Conservation (phyloP, 2,329 filamentous ascomycete species). For the Nothopassalora personata region DNA sequence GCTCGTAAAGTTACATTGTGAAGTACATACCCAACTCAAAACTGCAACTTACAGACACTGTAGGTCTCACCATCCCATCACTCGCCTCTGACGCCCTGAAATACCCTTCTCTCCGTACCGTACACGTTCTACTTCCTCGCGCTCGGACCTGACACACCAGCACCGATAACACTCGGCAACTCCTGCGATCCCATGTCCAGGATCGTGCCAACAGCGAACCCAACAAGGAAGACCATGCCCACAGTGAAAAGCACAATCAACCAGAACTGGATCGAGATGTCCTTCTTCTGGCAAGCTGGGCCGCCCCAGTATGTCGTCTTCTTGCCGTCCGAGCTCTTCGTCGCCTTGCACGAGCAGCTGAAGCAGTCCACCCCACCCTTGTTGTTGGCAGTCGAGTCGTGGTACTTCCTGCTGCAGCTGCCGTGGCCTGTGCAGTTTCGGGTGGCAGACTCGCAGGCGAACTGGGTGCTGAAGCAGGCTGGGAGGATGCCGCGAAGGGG, state of each 20-base stretch:
- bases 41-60: constrained; percentile 3
- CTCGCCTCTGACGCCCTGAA: neutral
- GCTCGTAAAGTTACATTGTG: neutral
- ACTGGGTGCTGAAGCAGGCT: constrained; percentile 67
- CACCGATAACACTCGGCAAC: constrained; percentile 90
- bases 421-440: constrained; percentile 80
- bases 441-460: constrained; percentile 64
- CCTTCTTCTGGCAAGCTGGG: constrained; percentile 80
- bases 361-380: constrained; percentile 56
- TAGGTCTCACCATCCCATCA: neutral
- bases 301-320: constrained; percentile 77
- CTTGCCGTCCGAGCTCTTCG: constrained; percentile 47
- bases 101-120: neutral
- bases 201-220: constrained; percentile 69
- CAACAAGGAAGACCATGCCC: constrained; percentile 61
- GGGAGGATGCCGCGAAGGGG: constrained; percentile 54
- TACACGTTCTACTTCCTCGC: constrained; percentile 41
- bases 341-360: constrained; percentile 67
- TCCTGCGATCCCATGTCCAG: constrained; percentile 81
- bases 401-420: constrained; percentile 63
- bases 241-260: constrained; percentile 72
- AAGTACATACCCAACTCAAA: neutral
- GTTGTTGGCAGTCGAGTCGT: constrained; percentile 29
- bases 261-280: constrained; percentile 85
- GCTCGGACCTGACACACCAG: constrained; percentile 72